A percentile compares a stretch with the other conserved stretches of the same genome.
phyloP scores from a whole-genome alignment of 2,329 filamentous ascomycete genomes.

The Colletotrichum limetticola region DNA sequence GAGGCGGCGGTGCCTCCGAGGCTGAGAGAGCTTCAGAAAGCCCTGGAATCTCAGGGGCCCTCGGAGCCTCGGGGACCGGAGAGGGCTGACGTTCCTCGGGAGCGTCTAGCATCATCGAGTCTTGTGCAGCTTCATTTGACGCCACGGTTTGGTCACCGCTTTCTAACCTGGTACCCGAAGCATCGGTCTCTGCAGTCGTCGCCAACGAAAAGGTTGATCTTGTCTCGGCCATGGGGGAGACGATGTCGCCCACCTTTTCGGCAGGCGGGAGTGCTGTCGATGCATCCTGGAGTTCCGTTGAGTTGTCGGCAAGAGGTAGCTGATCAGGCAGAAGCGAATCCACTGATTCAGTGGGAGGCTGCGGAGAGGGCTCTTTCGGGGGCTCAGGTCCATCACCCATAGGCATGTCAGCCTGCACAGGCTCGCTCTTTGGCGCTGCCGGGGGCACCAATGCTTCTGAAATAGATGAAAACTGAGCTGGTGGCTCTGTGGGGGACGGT shows the following conservation, averaged over 20 bases:
- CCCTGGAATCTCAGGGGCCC: not conserved
- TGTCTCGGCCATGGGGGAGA: slow-evolving; percentile 30
- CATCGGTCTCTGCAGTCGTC: slow-evolving; percentile 31
- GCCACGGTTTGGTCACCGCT: slow-evolving; percentile 23
- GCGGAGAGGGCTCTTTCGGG: not conserved
- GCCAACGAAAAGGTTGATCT: slow-evolving; percentile 28
- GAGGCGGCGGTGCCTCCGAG: not conserved
- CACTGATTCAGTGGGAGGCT: not conserved
- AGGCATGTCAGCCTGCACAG: slow-evolving; percentile 4
- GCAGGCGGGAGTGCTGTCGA: slow-evolving; percentile 26
- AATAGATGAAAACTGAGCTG: slow-evolving; percentile 37
- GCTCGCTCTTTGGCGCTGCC: slow-evolving; percentile 5
- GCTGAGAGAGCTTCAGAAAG: not conserved
- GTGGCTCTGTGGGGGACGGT: slow-evolving; percentile 55
- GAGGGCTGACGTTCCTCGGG: not conserved
- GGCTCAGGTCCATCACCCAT: slow-evolving; percentile 20
- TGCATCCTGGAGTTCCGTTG: slow-evolving; percentile 14
- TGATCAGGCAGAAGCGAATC: not conserved
- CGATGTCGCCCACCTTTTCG: slow-evolving; percentile 31
- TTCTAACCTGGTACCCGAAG: slow-evolving; percentile 21
- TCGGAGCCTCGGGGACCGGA: not conserved
- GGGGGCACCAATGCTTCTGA: slow-evolving; percentile 17
- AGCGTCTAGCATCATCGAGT: slow-evolving; percentile 22
- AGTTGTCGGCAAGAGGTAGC: slow-evolving; percentile 3
- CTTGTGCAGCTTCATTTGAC: slow-evolving; percentile 16